Percentiles rank a stretch among this genome's conserved stretches.
Evolutionary conservation across 2,329 filamentous ascomycete genomes (phyloP).

Genomic region (Claviceps capensis): DNA sequence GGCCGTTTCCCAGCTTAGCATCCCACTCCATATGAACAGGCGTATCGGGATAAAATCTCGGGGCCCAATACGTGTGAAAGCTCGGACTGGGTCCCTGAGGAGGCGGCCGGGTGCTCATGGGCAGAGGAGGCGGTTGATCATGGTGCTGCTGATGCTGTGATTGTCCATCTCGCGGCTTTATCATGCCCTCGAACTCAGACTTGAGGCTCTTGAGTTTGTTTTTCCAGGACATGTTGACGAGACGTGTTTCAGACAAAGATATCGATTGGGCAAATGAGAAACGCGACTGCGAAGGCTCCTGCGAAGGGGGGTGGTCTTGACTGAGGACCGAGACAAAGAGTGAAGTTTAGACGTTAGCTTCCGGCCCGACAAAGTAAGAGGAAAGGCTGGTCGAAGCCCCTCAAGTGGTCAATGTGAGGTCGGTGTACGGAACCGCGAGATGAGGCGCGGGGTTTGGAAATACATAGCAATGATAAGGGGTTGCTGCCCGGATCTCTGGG

Average conservation of each 20-base stretch:
- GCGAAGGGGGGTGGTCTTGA: too few relatives aligned
- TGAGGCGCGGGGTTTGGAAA: too few relatives aligned
- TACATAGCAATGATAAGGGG: too few relatives aligned
- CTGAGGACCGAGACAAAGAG: too few relatives aligned
- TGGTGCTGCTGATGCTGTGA: background rate
- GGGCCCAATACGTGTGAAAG: slow-evolving; percentile 34
- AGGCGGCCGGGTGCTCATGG: slow-evolving; percentile 8
- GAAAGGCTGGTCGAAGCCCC: too few relatives aligned
- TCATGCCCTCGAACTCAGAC: slow-evolving; percentile 22
- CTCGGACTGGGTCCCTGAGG: slow-evolving; percentile 6
- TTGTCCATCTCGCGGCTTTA: slow-evolving; percentile 14
- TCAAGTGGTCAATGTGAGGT: too few relatives aligned
- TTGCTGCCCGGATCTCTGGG: too few relatives aligned
- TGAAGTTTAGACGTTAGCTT: too few relatives aligned
- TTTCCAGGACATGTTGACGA: slow-evolving; percentile 20
- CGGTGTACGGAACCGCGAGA: too few relatives aligned
- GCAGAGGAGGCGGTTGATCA: slow-evolving; percentile 7
- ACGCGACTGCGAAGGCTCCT: too few relatives aligned
- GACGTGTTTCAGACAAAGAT: too few relatives aligned
- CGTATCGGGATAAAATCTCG: slow-evolving; percentile 31
- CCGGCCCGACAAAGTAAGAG: too few relatives aligned
- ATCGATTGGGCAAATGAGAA: background rate
- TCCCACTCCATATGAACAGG: slow-evolving; percentile 38
- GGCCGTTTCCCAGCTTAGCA: slow-evolving; percentile 38
- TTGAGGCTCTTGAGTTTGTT: slow-evolving; percentile 25